Evolutionary conservation across 2,329 filamentous ascomycete genomes (phyloP).

Genomic region (Botrytis paeoniae): DNA sequence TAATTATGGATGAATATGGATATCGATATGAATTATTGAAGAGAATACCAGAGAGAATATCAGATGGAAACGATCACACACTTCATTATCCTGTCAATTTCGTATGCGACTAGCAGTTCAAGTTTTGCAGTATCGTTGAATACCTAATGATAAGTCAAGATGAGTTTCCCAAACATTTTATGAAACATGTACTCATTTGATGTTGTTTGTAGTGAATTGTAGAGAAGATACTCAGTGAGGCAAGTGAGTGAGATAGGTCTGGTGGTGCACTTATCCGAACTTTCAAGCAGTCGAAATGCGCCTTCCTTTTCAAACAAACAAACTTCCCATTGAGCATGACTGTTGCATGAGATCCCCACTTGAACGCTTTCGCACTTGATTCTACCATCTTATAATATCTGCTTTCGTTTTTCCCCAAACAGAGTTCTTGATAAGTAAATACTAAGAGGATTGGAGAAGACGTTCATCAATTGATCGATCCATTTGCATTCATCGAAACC

Average conservation of each 20-base stretch:
- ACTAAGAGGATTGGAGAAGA: neutral
- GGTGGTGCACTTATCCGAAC: neutral
- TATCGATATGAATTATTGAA: neutral
- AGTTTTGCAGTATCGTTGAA: neutral
- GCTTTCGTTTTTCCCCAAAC: neutral
- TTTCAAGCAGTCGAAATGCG: slow-evolving; percentile 2
- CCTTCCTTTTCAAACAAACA: slow-evolving; percentile 10
- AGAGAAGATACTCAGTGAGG: neutral
- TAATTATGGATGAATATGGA: neutral
- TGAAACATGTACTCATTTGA: neutral
- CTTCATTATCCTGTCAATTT: neutral
- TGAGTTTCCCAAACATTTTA: neutral
- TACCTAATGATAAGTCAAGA: neutral
- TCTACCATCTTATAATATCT: neutral
- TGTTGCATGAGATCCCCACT: neutral
- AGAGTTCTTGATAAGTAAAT: neutral
- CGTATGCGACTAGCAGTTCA: neutral
- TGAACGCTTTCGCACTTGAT: neutral
- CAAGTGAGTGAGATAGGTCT: neutral
- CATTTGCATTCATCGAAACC: neutral
- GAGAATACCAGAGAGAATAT: neutral
- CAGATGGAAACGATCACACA: neutral
- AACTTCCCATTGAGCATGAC: neutral
- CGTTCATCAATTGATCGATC: neutral
- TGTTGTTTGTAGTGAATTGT: neutral